phyloP scores from a whole-genome alignment of 305 asterid genomes.

The Coffea humblotiana region DNA sequence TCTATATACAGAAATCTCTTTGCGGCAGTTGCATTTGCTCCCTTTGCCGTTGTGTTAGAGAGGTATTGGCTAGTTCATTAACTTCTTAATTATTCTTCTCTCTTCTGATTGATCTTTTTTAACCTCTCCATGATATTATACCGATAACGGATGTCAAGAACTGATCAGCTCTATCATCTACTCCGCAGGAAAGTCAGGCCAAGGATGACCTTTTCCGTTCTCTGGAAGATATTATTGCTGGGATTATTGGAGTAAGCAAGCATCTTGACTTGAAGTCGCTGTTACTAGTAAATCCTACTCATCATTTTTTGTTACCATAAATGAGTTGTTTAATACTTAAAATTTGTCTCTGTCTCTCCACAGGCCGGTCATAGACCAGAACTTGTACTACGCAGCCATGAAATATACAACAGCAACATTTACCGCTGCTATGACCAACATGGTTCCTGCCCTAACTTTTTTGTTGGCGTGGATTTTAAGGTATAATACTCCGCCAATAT shows the following conservation, averaged over 20 bases:
- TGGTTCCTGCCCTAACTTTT: conserved; percentile 57
- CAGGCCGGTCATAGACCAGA: conserved; percentile 75
- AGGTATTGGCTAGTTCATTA: conserved; percentile 30
- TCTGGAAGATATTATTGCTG: conserved; percentile 56
- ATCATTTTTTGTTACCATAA: background rate
- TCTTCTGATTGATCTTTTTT: background rate
- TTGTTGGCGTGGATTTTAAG: conserved; percentile 48
- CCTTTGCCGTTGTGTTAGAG: conserved; percentile 60
- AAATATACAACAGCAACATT: conserved; percentile 64
- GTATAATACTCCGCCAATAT: conserved; percentile 8
- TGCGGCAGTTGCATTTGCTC: conserved; percentile 49
- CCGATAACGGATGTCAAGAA: background rate
- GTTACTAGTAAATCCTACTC: background rate
- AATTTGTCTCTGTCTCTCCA: background rate
- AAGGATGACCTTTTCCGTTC: conserved; percentile 44
- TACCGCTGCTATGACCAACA: conserved; percentile 41
- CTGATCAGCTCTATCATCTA: background rate
- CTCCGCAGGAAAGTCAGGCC: conserved; percentile 68
- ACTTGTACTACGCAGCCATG: conserved; percentile 62
- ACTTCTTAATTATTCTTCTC: background rate
- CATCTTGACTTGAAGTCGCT: background rate
- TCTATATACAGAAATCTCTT: conserved; percentile 54
- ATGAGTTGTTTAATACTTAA: background rate
- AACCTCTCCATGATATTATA: too few relatives aligned
- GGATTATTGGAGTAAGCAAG: conserved; percentile 60